Conservation (phyloP, 23 red algal species). For the Agarophyton chilense region DNA sequence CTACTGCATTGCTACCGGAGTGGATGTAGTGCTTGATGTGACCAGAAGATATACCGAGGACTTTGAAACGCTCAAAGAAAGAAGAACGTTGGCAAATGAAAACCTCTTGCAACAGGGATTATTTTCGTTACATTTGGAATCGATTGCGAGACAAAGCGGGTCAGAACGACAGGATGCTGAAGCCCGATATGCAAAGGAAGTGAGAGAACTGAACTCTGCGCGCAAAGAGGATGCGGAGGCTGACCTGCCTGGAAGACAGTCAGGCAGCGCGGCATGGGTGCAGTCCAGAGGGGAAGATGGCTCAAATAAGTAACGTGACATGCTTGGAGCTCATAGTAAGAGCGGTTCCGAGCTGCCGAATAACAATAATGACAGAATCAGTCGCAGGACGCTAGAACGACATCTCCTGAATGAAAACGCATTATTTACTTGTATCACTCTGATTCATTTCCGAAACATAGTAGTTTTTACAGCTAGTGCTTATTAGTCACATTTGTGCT, state of each 20-base stretch:
- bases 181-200: slow-evolving; percentile 13
- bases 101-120: slow-evolving; percentile 26
- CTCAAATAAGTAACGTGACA: background rate
- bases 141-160: background rate
- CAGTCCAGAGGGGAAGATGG: slow-evolving; percentile 61
- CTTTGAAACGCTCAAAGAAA: slow-evolving; percentile 21
- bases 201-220: background rate
- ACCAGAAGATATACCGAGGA: slow-evolving; percentile 63
- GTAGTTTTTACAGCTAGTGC: no score
- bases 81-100: slow-evolving; percentile 60
- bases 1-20: slow-evolving; percentile 74
- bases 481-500: background rate
- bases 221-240: background rate
- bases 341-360: background rate
- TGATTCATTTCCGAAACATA: background rate
- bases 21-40: slow-evolving; percentile 71
- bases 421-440: no score
- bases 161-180: background rate
- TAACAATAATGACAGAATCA: background rate
- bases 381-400: background rate
- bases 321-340: background rate
- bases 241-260: slow-evolving; percentile 63
- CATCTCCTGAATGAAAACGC: no score
- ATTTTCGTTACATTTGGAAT: slow-evolving; percentile 19
- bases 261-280: slow-evolving; percentile 63